Conservation (phyloP, 169 alveolate species). For the Plasmodium fragile region DNA sequence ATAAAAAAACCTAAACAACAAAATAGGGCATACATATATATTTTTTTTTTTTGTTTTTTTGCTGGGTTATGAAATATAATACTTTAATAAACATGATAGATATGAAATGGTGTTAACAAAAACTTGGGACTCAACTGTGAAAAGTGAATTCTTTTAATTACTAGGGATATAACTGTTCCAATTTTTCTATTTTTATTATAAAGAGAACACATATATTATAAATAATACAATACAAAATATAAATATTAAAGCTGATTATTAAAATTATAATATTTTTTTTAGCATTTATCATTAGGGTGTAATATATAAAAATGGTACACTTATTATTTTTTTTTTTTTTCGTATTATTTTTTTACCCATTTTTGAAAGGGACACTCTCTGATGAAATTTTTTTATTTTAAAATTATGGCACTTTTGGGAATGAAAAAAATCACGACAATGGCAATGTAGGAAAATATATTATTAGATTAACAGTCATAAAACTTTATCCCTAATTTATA, state of each 20-base stretch:
- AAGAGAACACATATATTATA: not conserved
- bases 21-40: not conserved
- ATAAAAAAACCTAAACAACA: not conserved
- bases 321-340: not conserved
- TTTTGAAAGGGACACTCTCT: not conserved
- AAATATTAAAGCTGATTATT: too few relatives aligned
- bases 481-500: not conserved
- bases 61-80: not conserved
- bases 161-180: not conserved
- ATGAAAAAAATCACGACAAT: not conserved
- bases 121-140: not conserved
- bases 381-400: not conserved
- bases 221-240: too few relatives aligned
- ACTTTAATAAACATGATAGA: not conserved
- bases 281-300: too few relatives aligned
- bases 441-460: not conserved
- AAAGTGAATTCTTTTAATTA: not conserved
- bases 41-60: not conserved
- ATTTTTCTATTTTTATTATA: not conserved
- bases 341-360: not conserved
- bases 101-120: not conserved
- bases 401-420: not conserved
- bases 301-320: not conserved
- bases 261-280: not conserved
- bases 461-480: not conserved